Conservation (phyloP, 352 stramenopile genomes). For the Globisporangium radiosum region DNA sequence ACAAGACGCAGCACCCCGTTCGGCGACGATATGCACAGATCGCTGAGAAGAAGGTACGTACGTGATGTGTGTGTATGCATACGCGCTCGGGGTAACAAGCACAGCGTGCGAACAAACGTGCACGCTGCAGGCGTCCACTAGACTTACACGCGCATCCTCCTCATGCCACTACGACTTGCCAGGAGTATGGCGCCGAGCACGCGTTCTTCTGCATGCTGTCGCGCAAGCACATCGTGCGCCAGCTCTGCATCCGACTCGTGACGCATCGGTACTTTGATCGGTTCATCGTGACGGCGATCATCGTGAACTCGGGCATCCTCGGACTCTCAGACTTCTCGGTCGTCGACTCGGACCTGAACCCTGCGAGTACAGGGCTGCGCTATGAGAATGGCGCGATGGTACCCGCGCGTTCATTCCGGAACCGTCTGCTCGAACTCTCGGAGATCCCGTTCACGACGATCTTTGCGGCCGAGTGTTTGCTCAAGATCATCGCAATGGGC, state of each 20-base stretch:
- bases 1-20: conserved; percentile 1
- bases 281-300: conserved; percentile 83
- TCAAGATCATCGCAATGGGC: conserved; percentile 91
- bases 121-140: background rate
- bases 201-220: conserved; percentile 38
- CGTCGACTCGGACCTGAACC: conserved; percentile 57
- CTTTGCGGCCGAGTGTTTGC: conserved; percentile 80
- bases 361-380: conserved; percentile 34
- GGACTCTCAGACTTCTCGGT: conserved; percentile 80
- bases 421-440: conserved; percentile 58
- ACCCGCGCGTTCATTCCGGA: conserved; percentile 33
- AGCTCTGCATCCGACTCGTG: conserved; percentile 38
- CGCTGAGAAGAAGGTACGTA: conserved; percentile 9
- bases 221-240: conserved; percentile 40
- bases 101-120: too few relatives aligned
- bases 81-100: too few relatives aligned
- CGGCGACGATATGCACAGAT: conserved; percentile 9
- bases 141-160: background rate
- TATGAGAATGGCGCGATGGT: conserved; percentile 35
- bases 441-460: conserved; percentile 83
- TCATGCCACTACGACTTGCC: background rate
- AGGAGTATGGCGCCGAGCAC: conserved; percentile 42
- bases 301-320: conserved; percentile 84
- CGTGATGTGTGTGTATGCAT: background rate
- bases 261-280: conserved; percentile 69